A percentile compares a stretch with the other conserved stretches of the same genome.
phyloP scores from a whole-genome alignment of 2,329 filamentous ascomycete species.

The Annulohypoxylon truncatum region DNA sequence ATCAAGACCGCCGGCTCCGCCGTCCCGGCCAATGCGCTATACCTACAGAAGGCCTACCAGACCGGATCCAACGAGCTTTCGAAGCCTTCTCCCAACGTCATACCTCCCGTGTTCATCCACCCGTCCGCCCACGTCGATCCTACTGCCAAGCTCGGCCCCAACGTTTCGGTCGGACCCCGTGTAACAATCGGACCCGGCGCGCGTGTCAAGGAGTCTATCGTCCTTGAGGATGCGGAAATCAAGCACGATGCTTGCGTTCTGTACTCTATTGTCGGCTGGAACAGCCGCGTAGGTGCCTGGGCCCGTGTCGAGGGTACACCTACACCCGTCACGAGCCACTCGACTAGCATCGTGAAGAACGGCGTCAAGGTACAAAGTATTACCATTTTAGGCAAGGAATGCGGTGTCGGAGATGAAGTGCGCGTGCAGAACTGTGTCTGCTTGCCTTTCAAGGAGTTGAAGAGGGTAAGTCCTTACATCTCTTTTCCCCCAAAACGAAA shows the following conservation, averaged over 20 bases:
- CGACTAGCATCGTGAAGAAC: constrained; percentile 95
- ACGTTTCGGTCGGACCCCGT: constrained; percentile 95
- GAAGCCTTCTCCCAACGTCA: constrained; percentile 84
- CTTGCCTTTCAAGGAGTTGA: constrained; percentile 97
- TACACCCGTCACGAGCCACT: constrained; percentile 86
- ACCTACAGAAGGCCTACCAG: constrained; percentile 94
- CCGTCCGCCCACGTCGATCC: constrained; percentile 90
- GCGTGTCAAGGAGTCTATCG: constrained; percentile 94
- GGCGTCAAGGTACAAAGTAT: constrained; percentile 99
- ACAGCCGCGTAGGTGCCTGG: constrained; percentile 96
- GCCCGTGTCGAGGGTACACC: constrained; percentile 96
- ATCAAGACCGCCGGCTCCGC: constrained; percentile 99
- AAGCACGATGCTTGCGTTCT: constrained; percentile 96
- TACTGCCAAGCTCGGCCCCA: constrained; percentile 94
- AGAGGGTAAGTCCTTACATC: constrained; percentile 74
- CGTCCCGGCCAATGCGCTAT: constrained; percentile 95
- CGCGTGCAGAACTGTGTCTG: constrained; percentile 98
- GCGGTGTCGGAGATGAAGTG: constrained; percentile 90
- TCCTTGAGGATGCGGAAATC: constrained; percentile 93
- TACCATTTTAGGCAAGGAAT: constrained; percentile 97
- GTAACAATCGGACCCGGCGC: constrained; percentile 85
- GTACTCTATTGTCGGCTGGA: constrained; percentile 97
- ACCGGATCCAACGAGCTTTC: constrained; percentile 83
- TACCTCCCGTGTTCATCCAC: constrained; percentile 95
- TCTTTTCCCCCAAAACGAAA: background rate